Conservation (phyloP, 2,329 filamentous ascomycete species). For the Leptographium procerum region DNA sequence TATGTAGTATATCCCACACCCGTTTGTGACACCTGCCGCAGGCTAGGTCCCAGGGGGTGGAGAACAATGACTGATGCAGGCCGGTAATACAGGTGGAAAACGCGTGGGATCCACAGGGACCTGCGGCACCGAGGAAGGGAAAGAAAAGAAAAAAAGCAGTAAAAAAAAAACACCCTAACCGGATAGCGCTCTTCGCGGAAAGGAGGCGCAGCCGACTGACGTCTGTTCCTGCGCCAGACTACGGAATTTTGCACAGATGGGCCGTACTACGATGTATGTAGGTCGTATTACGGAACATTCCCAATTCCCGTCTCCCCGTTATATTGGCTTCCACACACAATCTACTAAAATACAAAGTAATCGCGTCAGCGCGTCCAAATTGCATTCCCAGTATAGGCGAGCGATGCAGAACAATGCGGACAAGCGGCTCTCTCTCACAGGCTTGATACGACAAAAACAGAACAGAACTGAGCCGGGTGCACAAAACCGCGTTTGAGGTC, state of each 20-base stretch:
- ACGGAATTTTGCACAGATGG: background rate
- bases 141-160: background rate
- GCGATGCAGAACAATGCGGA: no score
- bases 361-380: background rate
- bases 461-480: background rate
- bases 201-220: background rate
- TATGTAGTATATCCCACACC: background rate
- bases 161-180: background rate
- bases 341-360: no score
- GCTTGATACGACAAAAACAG: no score
- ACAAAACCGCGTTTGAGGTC: background rate
- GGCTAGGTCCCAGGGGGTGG: no score
- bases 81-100: background rate
- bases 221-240: background rate
- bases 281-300: no score
- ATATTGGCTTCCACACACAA: background rate
- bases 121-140: background rate
- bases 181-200: background rate
- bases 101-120: background rate
- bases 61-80: no score
- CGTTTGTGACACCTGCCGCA: background rate
- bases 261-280: no score
- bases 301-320: no score
- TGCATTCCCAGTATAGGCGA: background rate
- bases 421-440: no score